Evolutionary conservation across 116 monocot genomes (phyloP), one percentile per base, ranked within the genome.

Genomic region (Cymodocea nodosa): DNA sequence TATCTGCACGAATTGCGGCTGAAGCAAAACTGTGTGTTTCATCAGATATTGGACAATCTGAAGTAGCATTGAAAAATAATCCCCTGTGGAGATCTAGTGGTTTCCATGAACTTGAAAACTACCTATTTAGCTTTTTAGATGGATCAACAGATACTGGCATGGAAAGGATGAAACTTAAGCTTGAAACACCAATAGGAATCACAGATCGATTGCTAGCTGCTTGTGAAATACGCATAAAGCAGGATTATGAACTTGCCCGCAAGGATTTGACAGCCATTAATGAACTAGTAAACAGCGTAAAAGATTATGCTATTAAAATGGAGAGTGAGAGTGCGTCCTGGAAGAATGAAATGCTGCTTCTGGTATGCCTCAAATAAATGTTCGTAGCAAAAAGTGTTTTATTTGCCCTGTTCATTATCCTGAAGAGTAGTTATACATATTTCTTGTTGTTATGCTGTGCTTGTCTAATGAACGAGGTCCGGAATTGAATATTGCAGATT

Each of bases 151-250:
- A 85, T 57, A 76, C 73, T 72, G 95, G 95, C 15, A 79, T 71
- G 79, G 87, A 95, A 78, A 83, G 95, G 75, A 77, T 95, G 74
- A 80, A 75, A 58, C 75, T 95, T 59, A 95, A 95, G 75, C 81
- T 90, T 73, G 83, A 81, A 59, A 90, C 95, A 23, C 95, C 95
- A 55, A 75, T 95, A 67, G 76, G 63, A 52, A 95, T 95, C 70
- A 87, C 85, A 12, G 85, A 90, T 35, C 82, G 90, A 59, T 69
- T 95, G 16, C 68, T 90, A 53, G 63, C 54, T 59, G 80, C 87
- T 73, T 87, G 84, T 63, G 77, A 83, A 73, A 74, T 65, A 52
- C 44, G 79, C 68, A 72, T 81, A 51, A 81, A 81, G 65, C 56
- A 78, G 60, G 83, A 90, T 48, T 79, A 81, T 69, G 85, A 85